Evolutionary conservation across 257 asterid species (phyloP), one percentile per base, ranked within the genome.

Genomic region (Solanum etuberosum): DNA sequence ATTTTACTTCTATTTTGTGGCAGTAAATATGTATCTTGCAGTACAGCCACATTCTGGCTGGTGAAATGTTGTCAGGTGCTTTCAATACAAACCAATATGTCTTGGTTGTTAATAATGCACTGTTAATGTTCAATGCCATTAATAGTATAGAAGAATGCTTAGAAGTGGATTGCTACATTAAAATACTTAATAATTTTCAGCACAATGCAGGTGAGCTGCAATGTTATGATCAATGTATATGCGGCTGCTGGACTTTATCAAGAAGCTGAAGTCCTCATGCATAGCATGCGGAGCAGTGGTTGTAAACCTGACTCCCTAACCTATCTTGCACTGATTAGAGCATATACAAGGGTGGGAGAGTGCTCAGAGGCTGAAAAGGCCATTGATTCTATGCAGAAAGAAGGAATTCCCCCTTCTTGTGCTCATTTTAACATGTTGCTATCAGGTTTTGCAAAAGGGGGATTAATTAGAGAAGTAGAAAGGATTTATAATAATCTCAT

Each of bases 311-410:
- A 94, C 89, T 90, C 96, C 86, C 91, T 11, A 35, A 89, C 95
- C 86, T 94, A 94, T 92, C 95, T 93, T 61, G 93, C 95, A 43
- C 91, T 94, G 46, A 91, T 95, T 74, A 91, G 92, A 91, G 98
- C 98, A 54, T 93, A 94, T 87, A 89, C 93, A 12, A 83, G 83
- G 86, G 90, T 91, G 29, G 86, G 23, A 63, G 87, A 90, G 88
- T 90, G 86, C 46, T 63, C 87, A 14, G 95, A 95, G 90, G 99
- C 97, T 25, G 98, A 93, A 89, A 88, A 89, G 10, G 89, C 83
- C 83, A 89, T 95, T 59, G 61, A 51, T 72, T 80, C 89, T 31
- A 96, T 96, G 99, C 96, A 91, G 86, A 86, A 91, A 84, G 93
- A 91, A 90, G 98, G 97, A 68, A 84, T 94, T 48, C n/a, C 93